These are phyloP conservation scores for Rhizopogon rudus DNA, from an alignment of 768 basidiomycete genomes.

Conservation along the genomic window DNA sequence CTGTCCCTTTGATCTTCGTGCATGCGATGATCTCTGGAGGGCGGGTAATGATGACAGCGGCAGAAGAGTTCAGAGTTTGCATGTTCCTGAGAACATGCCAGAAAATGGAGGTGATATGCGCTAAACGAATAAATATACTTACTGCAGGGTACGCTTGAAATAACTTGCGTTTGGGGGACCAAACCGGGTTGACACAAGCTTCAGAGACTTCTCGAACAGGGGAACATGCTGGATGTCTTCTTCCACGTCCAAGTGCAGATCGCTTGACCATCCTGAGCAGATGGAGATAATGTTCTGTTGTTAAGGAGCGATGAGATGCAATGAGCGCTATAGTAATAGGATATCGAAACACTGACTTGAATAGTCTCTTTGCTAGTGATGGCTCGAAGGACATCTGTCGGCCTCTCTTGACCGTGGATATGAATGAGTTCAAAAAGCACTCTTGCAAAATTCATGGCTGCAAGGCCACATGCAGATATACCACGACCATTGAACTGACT, in stretches of 20 bases:
- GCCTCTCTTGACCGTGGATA: not conserved
- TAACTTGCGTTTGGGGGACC: conserved; percentile 31
- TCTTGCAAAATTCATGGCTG: conserved; percentile 60
- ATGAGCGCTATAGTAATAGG: not conserved
- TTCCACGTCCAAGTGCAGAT: conserved; percentile 52
- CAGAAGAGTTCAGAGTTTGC: conserved; percentile 17
- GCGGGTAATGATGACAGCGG: conserved; percentile 54
- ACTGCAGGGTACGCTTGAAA: conserved; percentile 30
- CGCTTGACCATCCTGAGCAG: conserved; percentile 49
- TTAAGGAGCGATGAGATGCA: not conserved
- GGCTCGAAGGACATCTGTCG: not conserved
- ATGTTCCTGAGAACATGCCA: conserved; percentile 19
- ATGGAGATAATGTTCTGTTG: conserved; percentile 52
- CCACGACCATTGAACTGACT: conserved; percentile 50
- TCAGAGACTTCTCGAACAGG: conserved; percentile 40
- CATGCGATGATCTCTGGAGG: conserved; percentile 67
- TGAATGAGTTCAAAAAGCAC: conserved; percentile 12
- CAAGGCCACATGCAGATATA: conserved; percentile 59
- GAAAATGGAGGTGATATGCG: not conserved
- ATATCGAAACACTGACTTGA: conserved; percentile 15
- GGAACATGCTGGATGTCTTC: conserved; percentile 48
- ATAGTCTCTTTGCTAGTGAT: conserved; percentile 13
- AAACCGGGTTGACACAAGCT: conserved; percentile 29
- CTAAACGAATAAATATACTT: conserved; percentile 1
- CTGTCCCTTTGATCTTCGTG: conserved; percentile 27